Conservation (phyloP, 768 basidiomycete genomes). For the Collybia nuda region DNA sequence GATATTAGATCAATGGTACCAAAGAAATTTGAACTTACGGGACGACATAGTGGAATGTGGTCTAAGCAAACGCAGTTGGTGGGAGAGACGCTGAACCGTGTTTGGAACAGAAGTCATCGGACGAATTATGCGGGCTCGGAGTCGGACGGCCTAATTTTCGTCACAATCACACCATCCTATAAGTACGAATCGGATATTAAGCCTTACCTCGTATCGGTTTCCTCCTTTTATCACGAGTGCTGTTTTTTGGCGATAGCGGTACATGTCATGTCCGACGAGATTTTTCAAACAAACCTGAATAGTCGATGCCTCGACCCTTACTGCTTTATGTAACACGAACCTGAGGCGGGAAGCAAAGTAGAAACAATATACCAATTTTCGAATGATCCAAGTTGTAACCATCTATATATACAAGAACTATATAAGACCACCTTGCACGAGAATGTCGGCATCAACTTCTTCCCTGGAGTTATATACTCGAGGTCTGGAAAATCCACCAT, state of each 20-base stretch:
- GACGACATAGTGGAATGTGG: conserved; percentile 49
- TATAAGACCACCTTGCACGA: conserved; percentile 39
- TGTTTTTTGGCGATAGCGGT: no score
- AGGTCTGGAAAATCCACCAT: conserved; percentile 67
- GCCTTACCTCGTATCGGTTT: no score
- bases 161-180: conserved; percentile 16
- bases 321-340: no score
- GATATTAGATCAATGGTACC: conserved; percentile 12
- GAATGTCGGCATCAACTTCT: conserved; percentile 30
- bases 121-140: conserved; percentile 25
- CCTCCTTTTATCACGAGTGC: no score
- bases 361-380: no score
- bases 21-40: conserved; percentile 27
- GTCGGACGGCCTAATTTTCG: conserved; percentile 22
- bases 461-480: conserved; percentile 21
- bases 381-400: no score
- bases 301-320: not conserved
- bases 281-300: conserved; percentile 12
- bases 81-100: conserved; percentile 55
- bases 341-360: no score
- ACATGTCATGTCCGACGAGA: not conserved
- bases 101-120: conserved; percentile 40
- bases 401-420: no score
- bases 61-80: conserved; percentile 61
- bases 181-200: conserved; percentile 9